Base-by-base conservation (phyloP, 805 yeast species). In the Wickerhamiella kazuoi region DNA sequence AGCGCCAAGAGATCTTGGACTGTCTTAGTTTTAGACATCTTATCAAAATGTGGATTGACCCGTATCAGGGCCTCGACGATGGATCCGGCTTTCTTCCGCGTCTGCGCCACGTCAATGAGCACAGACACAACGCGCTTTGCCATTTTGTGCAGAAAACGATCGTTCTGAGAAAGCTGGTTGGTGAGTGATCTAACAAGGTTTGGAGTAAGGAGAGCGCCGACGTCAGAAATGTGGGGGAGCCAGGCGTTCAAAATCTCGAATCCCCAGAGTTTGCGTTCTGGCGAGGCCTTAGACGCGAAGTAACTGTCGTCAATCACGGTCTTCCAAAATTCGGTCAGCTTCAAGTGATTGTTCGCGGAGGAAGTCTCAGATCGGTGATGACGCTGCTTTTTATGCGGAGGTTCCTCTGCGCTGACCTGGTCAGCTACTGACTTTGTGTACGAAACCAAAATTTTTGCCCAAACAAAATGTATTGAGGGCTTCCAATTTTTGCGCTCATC, bases 201-300 rank as follows among this genome's bases (percentile, higher is more conserved):
- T 6, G 54, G 50, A 13, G 54, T 45, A 31, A 61, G 45, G 8
- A 62, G 36, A n/a, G 39, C 37, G 3, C 48, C 34, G 9, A 51
- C 40, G 26, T 11, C 11, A 2, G 56, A 46, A 5, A 55, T 47
- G 6, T 44, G 41, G 33, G 56, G 52, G 5, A 76, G 53, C 40
- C 74, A 65, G 38, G 65, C 61, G 32, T 60, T 64, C 44, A 86
- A 73, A 9, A 84, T 68, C 48, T 79, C 79, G 49, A 86, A 73
- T 0, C 95, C 97, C 70, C 82, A 71, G 56, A 68, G 80, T 55
- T 86, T 87, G 41, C 94, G 66, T 55, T 86, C 96, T 24, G 76
- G 71, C 1, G 95, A 83, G 0, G 94, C 67, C 46, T 76, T 72
- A 29, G 72, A 73, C 4, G 80, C 64, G 48, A 87, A 86, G 43